A percentile compares a stretch with the other conserved stretches of the same genome.
phyloP scores from a whole-genome alignment of 208 protist species.

The Acanthamoeba royreba region DNA sequence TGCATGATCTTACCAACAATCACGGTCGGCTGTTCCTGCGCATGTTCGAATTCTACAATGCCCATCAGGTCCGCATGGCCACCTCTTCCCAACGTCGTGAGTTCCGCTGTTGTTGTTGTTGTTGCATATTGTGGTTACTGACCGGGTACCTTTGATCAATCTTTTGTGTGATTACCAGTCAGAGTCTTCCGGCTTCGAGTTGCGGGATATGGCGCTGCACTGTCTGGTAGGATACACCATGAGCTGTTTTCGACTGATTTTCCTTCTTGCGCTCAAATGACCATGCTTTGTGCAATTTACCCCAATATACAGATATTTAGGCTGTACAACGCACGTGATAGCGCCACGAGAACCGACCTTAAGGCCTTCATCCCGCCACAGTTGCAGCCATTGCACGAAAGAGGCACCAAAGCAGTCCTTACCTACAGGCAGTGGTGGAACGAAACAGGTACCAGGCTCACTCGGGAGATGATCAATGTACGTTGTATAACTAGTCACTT shows the following conservation, averaged over 20 bases:
- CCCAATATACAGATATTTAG: background rate
- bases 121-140: background rate
- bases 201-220: background rate
- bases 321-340: background rate
- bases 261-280: background rate
- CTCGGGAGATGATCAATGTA: too few species aligned
- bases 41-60: constrained; percentile 23
- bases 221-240: background rate
- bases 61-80: background rate
- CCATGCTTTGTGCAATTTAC: background rate
- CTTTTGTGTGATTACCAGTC: background rate
- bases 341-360: background rate
- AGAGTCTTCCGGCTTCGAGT: background rate
- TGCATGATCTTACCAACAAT: background rate
- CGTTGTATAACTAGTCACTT: too few species aligned
- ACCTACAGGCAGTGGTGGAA: constrained; percentile 19
- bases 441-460: constrained; percentile 13
- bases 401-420: background rate
- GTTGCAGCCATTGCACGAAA: background rate
- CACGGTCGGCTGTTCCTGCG: background rate
- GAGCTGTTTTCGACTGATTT: too few species aligned
- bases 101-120: too few species aligned
- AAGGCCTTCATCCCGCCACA: background rate
- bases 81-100: too few species aligned
- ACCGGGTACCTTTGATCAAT: background rate